Evolutionary conservation across 768 basidiomycete species (phyloP), one percentile per base, ranked within the genome.

Genomic region (Auricularia auricula-judae): DNA sequence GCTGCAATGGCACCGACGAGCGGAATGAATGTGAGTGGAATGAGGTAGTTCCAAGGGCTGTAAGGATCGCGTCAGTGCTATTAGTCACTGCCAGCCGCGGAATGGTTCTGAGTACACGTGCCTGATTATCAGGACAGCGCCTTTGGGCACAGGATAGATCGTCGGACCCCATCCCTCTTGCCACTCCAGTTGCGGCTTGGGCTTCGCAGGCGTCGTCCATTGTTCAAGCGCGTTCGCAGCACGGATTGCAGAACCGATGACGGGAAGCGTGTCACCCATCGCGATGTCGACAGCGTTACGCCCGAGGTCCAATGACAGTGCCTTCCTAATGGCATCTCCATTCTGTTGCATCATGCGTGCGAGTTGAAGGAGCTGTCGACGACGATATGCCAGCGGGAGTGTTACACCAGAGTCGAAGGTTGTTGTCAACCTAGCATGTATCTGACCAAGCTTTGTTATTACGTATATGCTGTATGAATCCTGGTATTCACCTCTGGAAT

Each of bases 1-100:
- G 74, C 73, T 1, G 71, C 65, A 44, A 75, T 71, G n/a, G 73
- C 74, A 11, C 73, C 74, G 43, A 72, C 60, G 23, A 51, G 18
- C 5, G 47, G 47, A 21, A 51, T 16, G 47, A 51, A 51, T 16
- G 47, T 65, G 60, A 64, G 39, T 14, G 56, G 54, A n/a, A 64
- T 35, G 29, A 53, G 64, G 39, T 64, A 64, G 36, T 64, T 64
- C 64, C 64, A 64, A 1, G 64, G 64, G 29, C 64, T 64, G n/a
- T 35, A 2, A 23, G 36, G 21, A n/a, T 10, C n/a, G 33, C 8
- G 23, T 11, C 10, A 51, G 47, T 18, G 14, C 10, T 16, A 14
- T 11, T 4, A 10, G 8, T 21, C 18, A 18, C 11, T 51, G 5
- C 47, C 29, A 29, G 29, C 29, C 29, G 29, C 29, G 29, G 29